A percentile compares a stretch with the other conserved stretches of the same genome.
Conservation (phyloP, 768 basidiomycete genomes). For the Cystobasidium tubakii region DNA sequence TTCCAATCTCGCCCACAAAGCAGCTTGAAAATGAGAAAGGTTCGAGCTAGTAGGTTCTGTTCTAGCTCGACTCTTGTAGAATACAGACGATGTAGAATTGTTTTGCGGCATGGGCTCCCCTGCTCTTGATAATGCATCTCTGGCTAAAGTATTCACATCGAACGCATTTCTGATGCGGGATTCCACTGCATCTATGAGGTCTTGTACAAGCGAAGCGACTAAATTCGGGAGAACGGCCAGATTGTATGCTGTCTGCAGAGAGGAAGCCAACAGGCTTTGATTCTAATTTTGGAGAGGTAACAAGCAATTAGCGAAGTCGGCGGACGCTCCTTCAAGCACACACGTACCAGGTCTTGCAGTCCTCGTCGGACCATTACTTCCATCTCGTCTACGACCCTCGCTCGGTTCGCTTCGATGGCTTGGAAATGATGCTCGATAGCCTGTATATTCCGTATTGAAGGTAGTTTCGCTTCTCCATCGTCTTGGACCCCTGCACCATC, state of each 20-base stretch:
- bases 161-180: constrained; percentile 73
- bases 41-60: constrained; percentile 86
- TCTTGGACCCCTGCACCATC: constrained; percentile 19
- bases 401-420: constrained; percentile 65
- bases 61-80: constrained; percentile 74
- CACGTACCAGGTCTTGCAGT: constrained; percentile 66
- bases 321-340: too few relatives aligned
- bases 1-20: constrained; percentile 75
- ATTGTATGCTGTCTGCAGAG: constrained; percentile 92
- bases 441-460: constrained; percentile 64
- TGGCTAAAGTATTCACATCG: constrained; percentile 77
- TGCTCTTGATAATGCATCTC: constrained; percentile 67
- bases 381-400: constrained; percentile 75
- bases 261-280: constrained; percentile 81
- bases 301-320: constrained; percentile 26
- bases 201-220: constrained; percentile 68
- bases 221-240: constrained; percentile 75
- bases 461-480: constrained; percentile 50
- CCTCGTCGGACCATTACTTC: constrained; percentile 80
- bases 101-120: not conserved
- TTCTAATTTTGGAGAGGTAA: constrained; percentile 57
- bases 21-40: constrained; percentile 75
- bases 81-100: constrained; percentile 51
- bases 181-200: constrained; percentile 76
- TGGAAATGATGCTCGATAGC: constrained; percentile 66